Conservation (phyloP, 176 grass and related monocot genomes). For the Tuctoria greenei region DNA sequence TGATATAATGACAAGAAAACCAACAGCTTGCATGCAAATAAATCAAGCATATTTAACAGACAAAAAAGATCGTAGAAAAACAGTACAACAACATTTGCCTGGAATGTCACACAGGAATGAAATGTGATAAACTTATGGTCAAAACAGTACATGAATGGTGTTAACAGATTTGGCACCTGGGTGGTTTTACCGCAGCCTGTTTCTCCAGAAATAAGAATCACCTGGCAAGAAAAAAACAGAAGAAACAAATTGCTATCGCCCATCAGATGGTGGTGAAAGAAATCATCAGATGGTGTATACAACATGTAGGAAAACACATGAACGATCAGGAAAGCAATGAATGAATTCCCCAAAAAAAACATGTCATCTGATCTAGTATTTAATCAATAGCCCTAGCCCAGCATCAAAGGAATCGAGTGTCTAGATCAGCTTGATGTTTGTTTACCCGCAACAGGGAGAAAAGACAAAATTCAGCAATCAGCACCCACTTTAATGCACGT, state of each 20-base stretch:
- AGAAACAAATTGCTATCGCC: constrained; percentile 32
- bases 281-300: not conserved
- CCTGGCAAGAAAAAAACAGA: constrained; percentile 57
- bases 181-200: constrained; percentile 99
- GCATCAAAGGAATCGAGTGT: constrained; percentile 1
- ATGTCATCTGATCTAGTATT: not conserved
- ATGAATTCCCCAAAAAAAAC: not conserved
- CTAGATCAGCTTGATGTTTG: not conserved
- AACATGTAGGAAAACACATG: constrained; percentile 16
- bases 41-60: constrained; percentile 1
- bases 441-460: not conserved
- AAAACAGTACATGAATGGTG: not conserved
- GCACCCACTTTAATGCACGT: constrained; percentile 13
- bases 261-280: constrained; percentile 14
- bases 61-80: constrained; percentile 11
- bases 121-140: not conserved
- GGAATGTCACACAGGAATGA: constrained; percentile 15
- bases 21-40: constrained; percentile 5
- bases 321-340: not conserved
- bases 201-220: constrained; percentile 97
- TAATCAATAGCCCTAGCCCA: not conserved
- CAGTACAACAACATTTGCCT: not conserved
- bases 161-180: constrained; percentile 57
- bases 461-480: constrained; percentile 7
- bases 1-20: constrained; percentile 16